These are phyloP conservation scores for Dillenia turbinata DNA, from an alignment of 164 flowering plant species.

Conservation along the genomic window DNA sequence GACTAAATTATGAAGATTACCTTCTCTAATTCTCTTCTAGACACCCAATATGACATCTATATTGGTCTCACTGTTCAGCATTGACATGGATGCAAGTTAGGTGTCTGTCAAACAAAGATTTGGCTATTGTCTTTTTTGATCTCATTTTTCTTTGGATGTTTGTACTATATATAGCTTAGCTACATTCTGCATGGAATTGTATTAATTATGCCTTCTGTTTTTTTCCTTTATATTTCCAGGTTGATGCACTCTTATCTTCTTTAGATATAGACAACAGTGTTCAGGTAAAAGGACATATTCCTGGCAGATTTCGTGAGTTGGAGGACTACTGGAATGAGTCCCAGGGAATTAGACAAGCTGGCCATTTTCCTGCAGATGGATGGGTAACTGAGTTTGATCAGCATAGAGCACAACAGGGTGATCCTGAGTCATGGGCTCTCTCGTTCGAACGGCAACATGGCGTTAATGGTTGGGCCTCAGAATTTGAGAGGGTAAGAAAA, in stretches of 20 bases:
- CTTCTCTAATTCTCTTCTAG: too few species aligned
- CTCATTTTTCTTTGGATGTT: too few species aligned
- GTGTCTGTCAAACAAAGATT: too few species aligned
- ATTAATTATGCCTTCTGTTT: too few species aligned
- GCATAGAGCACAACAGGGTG: slow-evolving; percentile 32
- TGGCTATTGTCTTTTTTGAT: too few species aligned
- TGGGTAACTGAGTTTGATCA: slow-evolving; percentile 74
- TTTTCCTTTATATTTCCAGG: slow-evolving; percentile 36
- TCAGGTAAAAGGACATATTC: slow-evolving; percentile 49
- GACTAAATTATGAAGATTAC: too few species aligned
- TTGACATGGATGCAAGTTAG: too few species aligned
- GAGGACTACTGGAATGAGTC: slow-evolving; percentile 95
- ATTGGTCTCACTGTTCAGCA: too few species aligned
- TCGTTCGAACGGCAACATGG: slow-evolving; percentile 87
- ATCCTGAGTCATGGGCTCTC: slow-evolving; percentile 70
- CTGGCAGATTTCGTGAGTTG: slow-evolving; percentile 69
- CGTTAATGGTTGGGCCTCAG: slow-evolving; percentile 86
- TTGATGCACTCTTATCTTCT: slow-evolving; percentile 72
- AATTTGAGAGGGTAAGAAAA: slow-evolving; percentile 76
- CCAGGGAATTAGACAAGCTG: slow-evolving; percentile 40
- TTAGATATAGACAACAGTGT: slow-evolving; percentile 74
- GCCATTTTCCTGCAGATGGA: slow-evolving; percentile 48
- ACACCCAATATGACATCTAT: too few species aligned
- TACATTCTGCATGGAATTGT: too few species aligned
- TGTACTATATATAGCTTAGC: too few species aligned